Percentiles rank a stretch among this genome's conserved stretches.
Conservation (phyloP, 768 basidiomycete species). For the Phylloporus scabripes region DNA sequence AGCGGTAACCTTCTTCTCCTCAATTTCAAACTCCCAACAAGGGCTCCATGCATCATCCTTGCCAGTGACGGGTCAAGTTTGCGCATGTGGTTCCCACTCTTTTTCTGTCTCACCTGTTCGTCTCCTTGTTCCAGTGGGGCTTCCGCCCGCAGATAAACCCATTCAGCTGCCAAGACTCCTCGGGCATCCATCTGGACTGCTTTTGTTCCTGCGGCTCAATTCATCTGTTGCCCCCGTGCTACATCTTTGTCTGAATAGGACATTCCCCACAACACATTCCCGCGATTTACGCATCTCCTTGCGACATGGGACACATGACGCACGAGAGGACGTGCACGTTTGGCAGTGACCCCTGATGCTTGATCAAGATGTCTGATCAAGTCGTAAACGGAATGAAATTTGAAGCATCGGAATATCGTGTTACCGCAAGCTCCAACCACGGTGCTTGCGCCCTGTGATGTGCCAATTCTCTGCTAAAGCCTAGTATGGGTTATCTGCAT, state of each 20-base stretch:
- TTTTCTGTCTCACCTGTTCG: conserved; percentile 20
- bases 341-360: neutral
- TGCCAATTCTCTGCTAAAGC: neutral
- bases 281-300: conserved; percentile 5
- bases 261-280: neutral
- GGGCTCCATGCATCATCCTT: conserved; percentile 12
- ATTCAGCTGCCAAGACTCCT: conserved; percentile 8
- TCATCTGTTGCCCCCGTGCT: neutral
- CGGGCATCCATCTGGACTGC: conserved; percentile 1
- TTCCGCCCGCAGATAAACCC: conserved; percentile 6
- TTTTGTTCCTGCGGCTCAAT: conserved; percentile 3
- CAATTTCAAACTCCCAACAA: conserved; percentile 21
- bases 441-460: neutral
- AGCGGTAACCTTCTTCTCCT: neutral
- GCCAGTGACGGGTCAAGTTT: conserved; percentile 4
- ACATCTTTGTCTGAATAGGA: conserved; percentile 8
- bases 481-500: neutral
- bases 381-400: neutral
- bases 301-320: neutral
- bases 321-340: neutral
- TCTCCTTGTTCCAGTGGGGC: conserved; percentile 14
- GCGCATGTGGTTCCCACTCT: conserved; percentile 10
- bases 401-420: neutral
- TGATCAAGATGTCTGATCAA: neutral
- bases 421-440: neutral